Base-by-base conservation (phyloP, 208 protist genomes). In the Spongospora subterranea region DNA sequence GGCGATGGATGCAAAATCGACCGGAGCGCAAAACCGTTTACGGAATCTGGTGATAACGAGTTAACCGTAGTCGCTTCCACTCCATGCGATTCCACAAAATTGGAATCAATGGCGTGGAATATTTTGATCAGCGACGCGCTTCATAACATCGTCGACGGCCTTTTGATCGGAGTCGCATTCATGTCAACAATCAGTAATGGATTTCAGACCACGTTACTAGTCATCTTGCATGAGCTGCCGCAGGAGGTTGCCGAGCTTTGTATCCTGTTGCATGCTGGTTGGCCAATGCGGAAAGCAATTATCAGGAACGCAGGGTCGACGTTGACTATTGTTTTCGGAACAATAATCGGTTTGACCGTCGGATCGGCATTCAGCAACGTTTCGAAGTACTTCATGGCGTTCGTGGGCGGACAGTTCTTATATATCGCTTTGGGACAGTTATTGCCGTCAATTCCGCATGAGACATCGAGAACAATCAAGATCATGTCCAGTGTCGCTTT, bases 251-350 rank as follows among this genome's bases (percentile, higher is more conserved):
- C 71, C n/a, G 71, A 82, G 40, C 71, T 82, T 20, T 82, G 71
- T n/a, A 82, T 82, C n/a, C 71, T 82, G 6, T n/a, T 82, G 71
- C 71, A 82, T 43, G 71, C 40, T 6, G 71, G 71, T 20, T 82
- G 71, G 71, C 71, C 71, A n/a, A 82, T 82, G 71, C 71, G 71
- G 13, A 82, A 82, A 43, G 71, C 71, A 13, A 35, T 82, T n/a
- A 82, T 82, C n/a, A 6, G 71, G 6, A 82, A 82, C 71, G 6
- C 17, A 20, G 71, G 6, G n/a, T 82, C 71, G 71, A 82, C 71
- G 6, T n/a, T 82, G 13, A 82, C 71, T n/a, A 82, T 82, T 43
- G 11, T 82, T 6, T 40, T 82, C 71, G 71, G 71, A 40, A 35
- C n/a, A 6, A n/a, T 6, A 40, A 82, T 82, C 35, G 71, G 71